Evolutionary conservation across 208 protist genomes (phyloP), one percentile per base, ranked within the genome.

Genomic region (Strigomonas oncopelti): DNA sequence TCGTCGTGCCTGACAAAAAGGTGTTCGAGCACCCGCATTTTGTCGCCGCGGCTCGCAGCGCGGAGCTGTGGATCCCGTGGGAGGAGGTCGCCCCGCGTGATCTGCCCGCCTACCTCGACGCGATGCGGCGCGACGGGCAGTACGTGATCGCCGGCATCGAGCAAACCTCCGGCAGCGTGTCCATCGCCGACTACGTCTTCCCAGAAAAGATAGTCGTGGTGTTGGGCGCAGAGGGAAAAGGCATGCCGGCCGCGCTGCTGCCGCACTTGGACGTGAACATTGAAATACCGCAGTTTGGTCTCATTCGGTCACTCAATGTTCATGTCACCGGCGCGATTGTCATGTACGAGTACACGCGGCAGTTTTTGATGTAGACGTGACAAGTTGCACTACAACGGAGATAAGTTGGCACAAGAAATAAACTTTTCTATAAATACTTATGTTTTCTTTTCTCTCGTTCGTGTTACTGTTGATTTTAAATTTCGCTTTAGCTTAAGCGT

Each of bases 311-410:
- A 4, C 75, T 96, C 22, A 97, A 97, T 65, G 93, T 97, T 45
- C 93, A 97, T 72, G 93, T 97, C 3, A 92, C 89, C 13, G 90
- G 87, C 29, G 85, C 88, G 16, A 83, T 97, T 25, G 75, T 81
- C 46, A 93, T 97, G 78, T 97, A 93, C 71, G 90, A 96, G 74
- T 97, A 96, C 80, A 93, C 90, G 46, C 69, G 79, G 8, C 93
- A 97, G 66, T 78, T 88, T 60, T 60, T 85, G 24, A 93, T 96
- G 91, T 48, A 48, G 16, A 20, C 5, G 18, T 1, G 42, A 48
- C 5, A 20, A 20, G 11, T 48, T n/a, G n/a, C n/a, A n/a, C n/a
- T n/a, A n/a, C n/a, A n/a, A n/a, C n/a, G n/a, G n/a, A n/a, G n/a
- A n/a, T n/a, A n/a, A n/a, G n/a, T n/a, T n/a, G n/a, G n/a, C n/a